A percentile compares a stretch with the other conserved stretches of the same genome.
Conservation (phyloP, 2,329 filamentous ascomycete genomes). For the Hymenoscyphus linearis region DNA sequence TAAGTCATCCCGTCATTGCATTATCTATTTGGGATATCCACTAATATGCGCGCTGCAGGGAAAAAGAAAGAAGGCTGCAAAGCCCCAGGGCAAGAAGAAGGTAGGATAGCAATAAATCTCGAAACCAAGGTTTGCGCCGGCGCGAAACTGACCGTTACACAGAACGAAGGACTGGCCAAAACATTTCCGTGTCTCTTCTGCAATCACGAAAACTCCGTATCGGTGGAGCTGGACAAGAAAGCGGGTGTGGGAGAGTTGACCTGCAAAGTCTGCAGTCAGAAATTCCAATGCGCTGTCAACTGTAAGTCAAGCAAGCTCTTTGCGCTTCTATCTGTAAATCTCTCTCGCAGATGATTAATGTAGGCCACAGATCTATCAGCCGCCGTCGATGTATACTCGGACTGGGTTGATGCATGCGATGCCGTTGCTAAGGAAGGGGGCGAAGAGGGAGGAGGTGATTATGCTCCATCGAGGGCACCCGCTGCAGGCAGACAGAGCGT, state of each 20-base stretch:
- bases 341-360: constrained; percentile 46
- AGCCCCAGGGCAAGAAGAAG: constrained; percentile 78
- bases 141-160: constrained; percentile 9
- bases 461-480: constrained; percentile 21
- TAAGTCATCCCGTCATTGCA: neutral
- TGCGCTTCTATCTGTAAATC: constrained; percentile 60
- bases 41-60: constrained; percentile 51
- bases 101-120: constrained; percentile 39
- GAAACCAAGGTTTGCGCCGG: neutral
- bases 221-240: constrained; percentile 92
- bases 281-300: constrained; percentile 88
- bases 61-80: constrained; percentile 90
- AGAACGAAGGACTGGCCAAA: constrained; percentile 69
- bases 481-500: constrained; percentile 15
- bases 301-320: constrained; percentile 52
- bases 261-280: constrained; percentile 91
- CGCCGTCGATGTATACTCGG: constrained; percentile 90
- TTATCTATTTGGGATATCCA: neutral
- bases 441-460: constrained; percentile 31
- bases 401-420: constrained; percentile 96
- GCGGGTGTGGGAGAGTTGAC: constrained; percentile 75
- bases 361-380: constrained; percentile 68
- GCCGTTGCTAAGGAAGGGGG: constrained; percentile 60
- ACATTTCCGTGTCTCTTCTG: constrained; percentile 97
- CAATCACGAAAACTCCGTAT: constrained; percentile 92